These are phyloP conservation scores for Fonsecaea pugnacius DNA, from an alignment of 2,329 filamentous ascomycete species.

Conservation along the genomic window DNA sequence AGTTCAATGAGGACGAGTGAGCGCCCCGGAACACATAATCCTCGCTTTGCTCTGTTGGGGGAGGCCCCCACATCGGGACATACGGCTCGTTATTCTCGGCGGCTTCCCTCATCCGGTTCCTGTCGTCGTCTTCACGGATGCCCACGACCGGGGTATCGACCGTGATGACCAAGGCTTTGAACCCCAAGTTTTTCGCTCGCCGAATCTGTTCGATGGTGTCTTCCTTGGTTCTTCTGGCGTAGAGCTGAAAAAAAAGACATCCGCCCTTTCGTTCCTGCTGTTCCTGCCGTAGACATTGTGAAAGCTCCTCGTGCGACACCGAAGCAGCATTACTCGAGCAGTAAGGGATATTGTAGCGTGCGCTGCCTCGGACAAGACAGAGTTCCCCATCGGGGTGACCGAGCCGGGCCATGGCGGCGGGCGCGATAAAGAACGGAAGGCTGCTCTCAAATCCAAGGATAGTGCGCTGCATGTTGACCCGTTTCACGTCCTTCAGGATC, in stretches of 20 bases:
- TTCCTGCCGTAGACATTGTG: neutral
- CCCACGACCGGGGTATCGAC: conserved; percentile 46
- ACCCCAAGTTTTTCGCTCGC: conserved; percentile 36
- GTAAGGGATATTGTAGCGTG: conserved; percentile 40
- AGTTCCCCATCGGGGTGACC: conserved; percentile 44
- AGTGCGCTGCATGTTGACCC: conserved; percentile 19
- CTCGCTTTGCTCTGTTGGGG: too few species aligned
- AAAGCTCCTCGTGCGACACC: conserved; percentile 41
- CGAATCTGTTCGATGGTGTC: conserved; percentile 54
- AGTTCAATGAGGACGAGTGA: conserved; percentile 58
- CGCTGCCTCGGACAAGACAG: conserved; percentile 44
- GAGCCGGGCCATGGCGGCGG: conserved; percentile 45
- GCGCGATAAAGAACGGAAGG: conserved; percentile 47
- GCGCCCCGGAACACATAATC: conserved; percentile 53
- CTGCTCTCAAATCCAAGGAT: conserved; percentile 43
- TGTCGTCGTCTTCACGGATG: conserved; percentile 63
- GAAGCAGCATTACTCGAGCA: conserved; percentile 43
- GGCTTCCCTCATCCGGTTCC: conserved; percentile 52
- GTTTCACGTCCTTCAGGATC: conserved; percentile 47
- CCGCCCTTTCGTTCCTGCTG: neutral
- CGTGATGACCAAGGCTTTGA: conserved; percentile 36
- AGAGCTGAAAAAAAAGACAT: conserved; percentile 49
- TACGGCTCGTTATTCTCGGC: conserved; percentile 26
- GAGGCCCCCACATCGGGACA: conserved; percentile 6
- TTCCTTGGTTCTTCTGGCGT: conserved; percentile 56